Conservation (phyloP, 306 rosid species). For the Cucumis hystrix region DNA sequence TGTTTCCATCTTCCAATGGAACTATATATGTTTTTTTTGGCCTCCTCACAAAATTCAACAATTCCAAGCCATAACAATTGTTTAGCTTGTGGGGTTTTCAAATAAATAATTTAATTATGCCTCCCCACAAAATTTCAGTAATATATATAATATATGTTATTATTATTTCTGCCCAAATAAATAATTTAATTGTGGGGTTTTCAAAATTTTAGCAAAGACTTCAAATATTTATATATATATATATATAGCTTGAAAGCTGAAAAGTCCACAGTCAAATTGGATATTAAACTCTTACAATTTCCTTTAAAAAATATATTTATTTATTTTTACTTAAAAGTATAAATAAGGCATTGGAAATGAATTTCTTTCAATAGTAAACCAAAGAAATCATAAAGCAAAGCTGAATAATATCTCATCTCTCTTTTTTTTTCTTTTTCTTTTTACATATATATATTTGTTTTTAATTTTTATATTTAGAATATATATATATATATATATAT, state of each 20-base stretch:
- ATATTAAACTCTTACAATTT: neutral
- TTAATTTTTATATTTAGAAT: neutral
- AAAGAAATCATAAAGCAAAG: slow-evolving; percentile 3
- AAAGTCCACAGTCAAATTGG: slow-evolving; percentile 6
- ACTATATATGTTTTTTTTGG: neutral
- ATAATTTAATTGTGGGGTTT: neutral
- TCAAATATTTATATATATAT: neutral
- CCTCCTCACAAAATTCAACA: neutral
- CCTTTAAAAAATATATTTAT: neutral
- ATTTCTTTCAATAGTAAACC: neutral
- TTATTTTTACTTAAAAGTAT: neutral
- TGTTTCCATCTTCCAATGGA: neutral
- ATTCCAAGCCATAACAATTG: slow-evolving; percentile 3
- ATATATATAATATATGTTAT: too few relatives aligned
- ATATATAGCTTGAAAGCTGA: neutral
- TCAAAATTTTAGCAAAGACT: neutral
- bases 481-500: neutral
- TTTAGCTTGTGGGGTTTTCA: too few relatives aligned
- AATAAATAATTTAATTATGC: neutral
- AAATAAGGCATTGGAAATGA: neutral
- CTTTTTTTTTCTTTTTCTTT: slow-evolving; percentile 15
- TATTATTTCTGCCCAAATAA: neutral
- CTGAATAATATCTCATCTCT: neutral
- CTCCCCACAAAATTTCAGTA: too few relatives aligned
- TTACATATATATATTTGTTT: slow-evolving; percentile 20